These are phyloP conservation scores for Mycena maculata DNA, from an alignment of 768 basidiomycete genomes.

Conservation along the genomic window DNA sequence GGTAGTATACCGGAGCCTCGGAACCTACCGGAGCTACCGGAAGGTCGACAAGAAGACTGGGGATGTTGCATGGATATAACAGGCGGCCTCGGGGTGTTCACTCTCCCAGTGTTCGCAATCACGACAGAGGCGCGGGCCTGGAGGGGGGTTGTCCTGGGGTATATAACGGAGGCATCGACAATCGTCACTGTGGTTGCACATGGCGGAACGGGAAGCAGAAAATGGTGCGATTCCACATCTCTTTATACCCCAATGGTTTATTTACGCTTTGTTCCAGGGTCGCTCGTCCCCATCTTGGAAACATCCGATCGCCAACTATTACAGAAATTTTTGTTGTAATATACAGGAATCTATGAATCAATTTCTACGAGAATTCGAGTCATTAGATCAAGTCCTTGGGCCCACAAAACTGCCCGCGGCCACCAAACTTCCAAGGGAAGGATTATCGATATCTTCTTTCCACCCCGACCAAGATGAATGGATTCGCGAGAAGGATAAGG, in stretches of 20 bases:
- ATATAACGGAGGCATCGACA: neutral
- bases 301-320: too few relatives aligned
- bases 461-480: neutral
- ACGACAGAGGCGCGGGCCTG: neutral
- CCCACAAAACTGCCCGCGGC: neutral
- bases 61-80: too few relatives aligned
- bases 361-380: neutral
- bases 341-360: neutral
- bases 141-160: neutral
- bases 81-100: neutral
- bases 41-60: too few relatives aligned
- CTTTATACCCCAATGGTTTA: too few relatives aligned
- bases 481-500: neutral
- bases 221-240: too few relatives aligned
- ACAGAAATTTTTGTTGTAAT: neutral
- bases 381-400: slow-evolving; percentile 8
- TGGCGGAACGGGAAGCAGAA: neutral
- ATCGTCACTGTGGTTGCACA: neutral
- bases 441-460: neutral
- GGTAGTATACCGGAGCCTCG: too few relatives aligned
- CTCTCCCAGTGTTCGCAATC: slow-evolving; percentile 12
- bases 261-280: neutral
- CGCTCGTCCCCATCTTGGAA: neutral
- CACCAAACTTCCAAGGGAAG: neutral
- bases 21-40: too few relatives aligned